Base-by-base conservation (phyloP, 768 basidiomycete genomes). In the Rhodotorula paludigena region DNA sequence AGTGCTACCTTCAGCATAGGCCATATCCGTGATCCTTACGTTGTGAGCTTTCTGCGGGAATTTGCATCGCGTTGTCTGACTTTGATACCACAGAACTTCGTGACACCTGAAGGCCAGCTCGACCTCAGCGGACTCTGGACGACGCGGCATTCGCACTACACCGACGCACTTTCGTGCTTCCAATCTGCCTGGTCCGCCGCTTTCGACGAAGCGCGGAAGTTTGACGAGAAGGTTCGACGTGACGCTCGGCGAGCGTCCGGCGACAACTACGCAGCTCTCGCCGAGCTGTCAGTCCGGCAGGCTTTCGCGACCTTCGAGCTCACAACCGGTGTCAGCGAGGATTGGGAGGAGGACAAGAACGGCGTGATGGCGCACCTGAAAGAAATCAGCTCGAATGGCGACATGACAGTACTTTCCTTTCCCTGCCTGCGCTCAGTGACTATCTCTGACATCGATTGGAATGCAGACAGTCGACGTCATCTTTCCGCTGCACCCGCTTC, bases 381-480 rank as follows among this genome's bases (percentile, higher is more conserved):
- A 45, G 69, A 68, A 49, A 64, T 64, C 45, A 35, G 23, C 8
- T 62, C 54, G 30, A 57, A 66, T 25, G 57, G 68, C 4, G 64
- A 58, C 51, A 63, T 62, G 67, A 32, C 48, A 38, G 59, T 64
- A 39, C 28, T 53, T n/a, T 39, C 20, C 32, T 12, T 7, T 28
- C 28, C 25, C n/a, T 30, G 5, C 21, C 4, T 16, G 36, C 23
- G 7, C n/a, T 33, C 38, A n/a, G 8, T 47, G 23, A 53, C 38
- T 33, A n/a, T 41, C 14, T 16, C 52, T 25, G n/a, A n/a, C n/a
- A n/a, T n/a, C n/a, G n/a, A n/a, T n/a, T n/a, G n/a, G n/a, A n/a
- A n/a, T 35, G 23, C 63, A 68, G 63, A 71, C 72, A 6, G 70
- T 75, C 47, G 74, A 75, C 28, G 69, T 75, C 32, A 69, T 75